A percentile compares a stretch with the other conserved stretches of the same genome.
Conservation (phyloP, 352 stramenopile genomes). For the Globisporangium barbulae region DNA sequence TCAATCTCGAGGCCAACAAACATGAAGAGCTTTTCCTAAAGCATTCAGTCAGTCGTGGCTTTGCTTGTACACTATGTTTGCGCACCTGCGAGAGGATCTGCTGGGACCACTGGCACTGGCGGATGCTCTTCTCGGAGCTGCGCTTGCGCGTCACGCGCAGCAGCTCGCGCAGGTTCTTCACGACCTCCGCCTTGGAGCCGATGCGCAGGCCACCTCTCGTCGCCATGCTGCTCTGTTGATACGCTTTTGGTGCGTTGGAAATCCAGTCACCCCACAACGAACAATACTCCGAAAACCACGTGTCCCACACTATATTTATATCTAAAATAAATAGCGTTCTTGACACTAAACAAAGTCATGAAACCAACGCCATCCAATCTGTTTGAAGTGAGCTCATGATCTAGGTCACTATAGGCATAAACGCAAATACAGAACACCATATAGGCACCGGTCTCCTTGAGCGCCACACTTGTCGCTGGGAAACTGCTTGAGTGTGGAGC, state of each 20-base stretch:
- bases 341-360: too few relatives aligned
- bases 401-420: too few relatives aligned
- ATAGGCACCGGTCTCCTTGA: too few relatives aligned
- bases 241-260: not conserved
- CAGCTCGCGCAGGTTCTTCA: conserved; percentile 75
- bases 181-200: conserved; percentile 75
- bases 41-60: not conserved
- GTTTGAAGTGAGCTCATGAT: too few relatives aligned
- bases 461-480: too few relatives aligned
- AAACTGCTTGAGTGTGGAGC: too few relatives aligned
- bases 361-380: too few relatives aligned
- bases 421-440: too few relatives aligned
- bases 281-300: too few relatives aligned
- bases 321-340: too few relatives aligned
- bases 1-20: conserved; percentile 4
- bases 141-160: conserved; percentile 63
- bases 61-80: not conserved
- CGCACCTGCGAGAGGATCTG: conserved; percentile 68
- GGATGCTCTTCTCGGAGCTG: conserved; percentile 41
- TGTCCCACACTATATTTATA: too few relatives aligned
- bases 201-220: conserved; percentile 54
- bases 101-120: conserved; percentile 67
- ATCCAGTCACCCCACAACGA: too few relatives aligned
- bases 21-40: conserved; percentile 1
- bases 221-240: conserved; percentile 38